Base-by-base conservation (phyloP, 2,329 filamentous ascomycete species). In the Colletotrichum lindemuthianum region DNA sequence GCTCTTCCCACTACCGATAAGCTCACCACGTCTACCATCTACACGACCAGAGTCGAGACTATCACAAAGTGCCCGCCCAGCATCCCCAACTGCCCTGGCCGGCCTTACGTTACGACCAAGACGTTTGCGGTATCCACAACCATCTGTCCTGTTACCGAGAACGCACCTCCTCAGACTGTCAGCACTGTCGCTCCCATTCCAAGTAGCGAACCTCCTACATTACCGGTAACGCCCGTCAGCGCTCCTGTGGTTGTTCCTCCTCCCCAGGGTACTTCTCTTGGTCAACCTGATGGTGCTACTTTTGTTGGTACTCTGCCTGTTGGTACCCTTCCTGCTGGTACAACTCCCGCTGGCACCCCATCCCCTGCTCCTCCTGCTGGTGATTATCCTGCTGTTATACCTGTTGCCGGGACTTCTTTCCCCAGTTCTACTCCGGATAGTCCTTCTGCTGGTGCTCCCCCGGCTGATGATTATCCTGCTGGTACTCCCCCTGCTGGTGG, bases 71-170 rank as follows among this genome's bases (percentile, higher is more conserved):
- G 69, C 43, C 43, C 59, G 1, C 61, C 67, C 24, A 44, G 56
- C 6, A 54, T 60, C 9, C 40, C 67, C n/a, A 70, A 56, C 51
- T 67, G 66, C 59, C 54, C 58, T 13, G 33, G n/a, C 15, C 47
- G 43, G 7, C 49, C 77, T 36, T 72, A 73, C 69, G 74, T 74
- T 71, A 78, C 75, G 60, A 80, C 78, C 58, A 73, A 77, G 74
- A 77, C 75, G 64, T 59, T 41, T 41, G 71, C 74, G 58, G 69
- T 77, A 70, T 77, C 77, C 64, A 80, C 77, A 75, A 79, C 77
- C 57, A 63, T 79, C 72, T 77, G 78, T 78, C 65, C 60, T 16
- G 52, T 67, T 24, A 65, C 59, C 11, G 54, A 55, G 54, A 43
- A 16, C 24, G 50, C 57, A 13, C 59, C 63, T 40, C 52, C 53